Evolutionary conservation across 2,329 filamentous ascomycete genomes (phyloP), one percentile per base, ranked within the genome.

Genomic region (Trichoderma arundinaceum): DNA sequence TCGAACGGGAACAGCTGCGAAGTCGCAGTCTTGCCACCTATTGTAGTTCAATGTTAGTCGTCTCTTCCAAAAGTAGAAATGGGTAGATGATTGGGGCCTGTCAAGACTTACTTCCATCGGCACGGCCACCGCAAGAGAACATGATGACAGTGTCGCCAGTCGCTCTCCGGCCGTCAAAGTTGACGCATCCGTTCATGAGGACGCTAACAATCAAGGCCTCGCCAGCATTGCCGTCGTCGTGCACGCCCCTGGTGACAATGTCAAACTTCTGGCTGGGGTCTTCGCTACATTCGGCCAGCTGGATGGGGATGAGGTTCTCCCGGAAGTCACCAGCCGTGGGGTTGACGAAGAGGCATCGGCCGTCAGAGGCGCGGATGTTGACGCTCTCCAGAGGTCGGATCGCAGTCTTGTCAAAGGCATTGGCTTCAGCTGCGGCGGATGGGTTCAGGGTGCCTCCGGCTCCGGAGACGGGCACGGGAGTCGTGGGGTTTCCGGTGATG

Each of bases 291-390:
- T 74, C 72, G 8, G 80, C 79, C 9, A 84, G 70, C 22, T 77
- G 76, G 8, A 85, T 73, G 1, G 83, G 83, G 58, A 85, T 83
- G 53, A 85, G 75, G 69, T 86, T 86, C 72, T 82, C 76, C 6
- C 83, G 81, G 72, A 84, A 85, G 69, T 86, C 83, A 41, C 83
- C 83, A 0, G 82, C 82, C 1, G 81, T 81, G 0, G 82, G 80
- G 69, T 85, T 81, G 51, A 84, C 73, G 39, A 79, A 84, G n/a
- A 85, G 76, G 66, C 83, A 86, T 59, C 81, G 77, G 32, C 83
- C 83, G 67, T 82, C 79, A 10, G 81, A 74, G 0, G 82, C 79
- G 38, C 79, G 76, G 72, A 86, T 82, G 63, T 78, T 76, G 44
- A 82, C 79, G 43, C 75, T 76, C 43, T 76, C 77, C 64, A 84